A percentile compares a stretch with the other conserved stretches of the same genome.
phyloP scores from a whole-genome alignment of 306 rosid species.

The Quercus gilva region DNA sequence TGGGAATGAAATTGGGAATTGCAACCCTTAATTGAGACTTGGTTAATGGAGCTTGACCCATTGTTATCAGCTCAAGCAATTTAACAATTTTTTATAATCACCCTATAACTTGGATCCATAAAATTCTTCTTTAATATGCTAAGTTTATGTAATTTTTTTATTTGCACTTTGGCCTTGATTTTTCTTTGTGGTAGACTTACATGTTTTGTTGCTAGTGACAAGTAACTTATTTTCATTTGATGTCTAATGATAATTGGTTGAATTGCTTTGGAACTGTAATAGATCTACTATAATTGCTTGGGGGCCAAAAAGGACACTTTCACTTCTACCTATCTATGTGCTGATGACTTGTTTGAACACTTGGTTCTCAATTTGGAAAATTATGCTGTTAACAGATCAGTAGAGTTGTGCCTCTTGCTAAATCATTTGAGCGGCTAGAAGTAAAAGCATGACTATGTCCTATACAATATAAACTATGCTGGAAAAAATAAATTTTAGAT shows the following conservation, averaged over 20 bases:
- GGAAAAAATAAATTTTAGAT: too few relatives aligned
- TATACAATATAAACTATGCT: too few relatives aligned
- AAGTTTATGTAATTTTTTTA: too few relatives aligned
- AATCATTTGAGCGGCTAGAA: too few relatives aligned
- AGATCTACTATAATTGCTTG: slow-evolving; percentile 75
- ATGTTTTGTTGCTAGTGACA: neutral
- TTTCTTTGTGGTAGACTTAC: neutral
- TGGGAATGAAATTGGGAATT: neutral
- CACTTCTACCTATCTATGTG: slow-evolving; percentile 61
- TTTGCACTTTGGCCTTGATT: neutral
- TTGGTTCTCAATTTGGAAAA: slow-evolving; percentile 76
- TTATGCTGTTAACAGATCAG: slow-evolving; percentile 28
- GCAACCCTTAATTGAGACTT: neutral
- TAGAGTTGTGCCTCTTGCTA: too few relatives aligned
- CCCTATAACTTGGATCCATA: neutral
- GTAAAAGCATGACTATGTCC: too few relatives aligned
- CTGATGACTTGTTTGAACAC: slow-evolving; percentile 45
- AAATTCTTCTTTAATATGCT: too few relatives aligned
- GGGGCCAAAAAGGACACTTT: slow-evolving; percentile 81
- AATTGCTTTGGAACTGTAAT: slow-evolving; percentile 63
- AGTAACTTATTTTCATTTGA: neutral
- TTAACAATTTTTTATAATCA: neutral
- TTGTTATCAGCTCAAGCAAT: neutral
- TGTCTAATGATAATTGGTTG: slow-evolving; percentile 15
- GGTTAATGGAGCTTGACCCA: neutral